Conservation (phyloP, 176 grass and related monocot species). For the Oryza brachyantha region DNA sequence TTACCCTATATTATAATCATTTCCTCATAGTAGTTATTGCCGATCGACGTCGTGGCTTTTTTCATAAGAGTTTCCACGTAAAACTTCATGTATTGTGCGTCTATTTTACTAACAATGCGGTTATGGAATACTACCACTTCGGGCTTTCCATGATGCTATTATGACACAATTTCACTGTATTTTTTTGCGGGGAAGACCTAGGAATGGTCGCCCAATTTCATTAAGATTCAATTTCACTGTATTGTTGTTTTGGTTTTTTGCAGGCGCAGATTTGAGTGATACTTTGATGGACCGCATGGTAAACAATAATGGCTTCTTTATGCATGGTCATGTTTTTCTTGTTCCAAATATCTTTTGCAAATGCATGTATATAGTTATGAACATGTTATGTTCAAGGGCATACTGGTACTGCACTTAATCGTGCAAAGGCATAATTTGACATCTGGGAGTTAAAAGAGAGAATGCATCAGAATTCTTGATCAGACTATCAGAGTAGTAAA, state of each 20-base stretch:
- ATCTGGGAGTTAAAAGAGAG: background rate
- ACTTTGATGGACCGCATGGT: conserved; percentile 98
- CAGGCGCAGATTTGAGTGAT: conserved; percentile 95
- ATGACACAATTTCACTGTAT: background rate
- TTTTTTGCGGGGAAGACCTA: too few relatives aligned
- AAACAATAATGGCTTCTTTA: conserved; percentile 26
- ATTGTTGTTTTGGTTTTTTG: conserved; percentile 31
- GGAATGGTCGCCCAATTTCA: too few relatives aligned
- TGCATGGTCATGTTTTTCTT: background rate
- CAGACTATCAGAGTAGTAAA: background rate
- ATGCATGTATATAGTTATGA: background rate
- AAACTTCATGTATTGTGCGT: too few relatives aligned
- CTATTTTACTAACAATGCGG: too few relatives aligned
- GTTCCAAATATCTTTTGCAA: background rate
- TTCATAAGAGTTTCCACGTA: too few relatives aligned
- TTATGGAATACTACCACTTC: too few relatives aligned
- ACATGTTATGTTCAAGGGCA: background rate
- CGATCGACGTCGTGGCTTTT: too few relatives aligned
- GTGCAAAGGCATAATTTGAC: background rate
- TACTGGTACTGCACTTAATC: background rate
- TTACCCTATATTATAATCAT: too few relatives aligned
- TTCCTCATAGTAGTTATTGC: too few relatives aligned
- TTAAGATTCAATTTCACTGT: background rate
- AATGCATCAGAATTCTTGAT: conserved; percentile 16
- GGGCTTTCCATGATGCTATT: background rate